phyloP scores from a whole-genome alignment of 306 rosid species.

The Morella rubra region DNA sequence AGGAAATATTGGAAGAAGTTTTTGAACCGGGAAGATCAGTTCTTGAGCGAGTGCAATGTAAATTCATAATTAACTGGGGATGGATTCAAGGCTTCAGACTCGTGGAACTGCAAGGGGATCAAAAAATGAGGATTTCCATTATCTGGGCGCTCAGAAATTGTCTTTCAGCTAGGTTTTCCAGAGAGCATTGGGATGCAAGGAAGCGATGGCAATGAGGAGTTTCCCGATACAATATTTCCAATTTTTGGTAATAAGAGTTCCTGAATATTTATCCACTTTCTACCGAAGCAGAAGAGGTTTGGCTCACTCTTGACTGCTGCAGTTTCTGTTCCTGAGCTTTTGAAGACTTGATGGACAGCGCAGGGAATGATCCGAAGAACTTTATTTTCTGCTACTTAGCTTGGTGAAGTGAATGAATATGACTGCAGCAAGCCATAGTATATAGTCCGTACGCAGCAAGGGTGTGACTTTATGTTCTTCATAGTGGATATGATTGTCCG shows the following conservation, averaged over 20 bases:
- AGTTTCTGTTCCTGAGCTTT: conserved; percentile 40
- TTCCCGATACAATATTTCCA: conserved; percentile 45
- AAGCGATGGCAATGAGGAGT: conserved; percentile 43
- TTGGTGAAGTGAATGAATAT: conserved; percentile 18
- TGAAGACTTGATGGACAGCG: conserved; percentile 27
- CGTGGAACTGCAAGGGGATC: conserved; percentile 39
- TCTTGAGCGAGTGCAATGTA: conserved; percentile 95
- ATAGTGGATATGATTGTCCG: conserved; percentile 41
- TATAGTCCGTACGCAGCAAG: conserved; percentile 38
- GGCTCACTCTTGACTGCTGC: conserved; percentile 27
- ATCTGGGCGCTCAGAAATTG: conserved; percentile 42
- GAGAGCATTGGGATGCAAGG: conserved; percentile 39
- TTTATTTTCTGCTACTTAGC: conserved; percentile 20
- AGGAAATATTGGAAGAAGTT: conserved; percentile 76
- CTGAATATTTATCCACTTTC: conserved; percentile 39
- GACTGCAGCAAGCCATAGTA: conserved; percentile 37
- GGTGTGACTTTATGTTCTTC: conserved; percentile 39
- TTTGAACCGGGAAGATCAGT: conserved; percentile 70
- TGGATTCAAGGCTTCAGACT: conserved; percentile 35
- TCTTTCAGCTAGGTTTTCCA: conserved; percentile 34
- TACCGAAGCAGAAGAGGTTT: conserved; percentile 26
- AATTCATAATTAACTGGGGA: conserved; percentile 52
- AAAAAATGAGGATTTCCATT: conserved; percentile 47
- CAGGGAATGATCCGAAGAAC: conserved; percentile 45
- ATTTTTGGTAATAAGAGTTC: conserved; percentile 59